Percentiles rank a stretch among this genome's conserved stretches.
phyloP scores from a whole-genome alignment of 2,329 filamentous ascomycete species.

The Sordariomycetes sp. region DNA sequence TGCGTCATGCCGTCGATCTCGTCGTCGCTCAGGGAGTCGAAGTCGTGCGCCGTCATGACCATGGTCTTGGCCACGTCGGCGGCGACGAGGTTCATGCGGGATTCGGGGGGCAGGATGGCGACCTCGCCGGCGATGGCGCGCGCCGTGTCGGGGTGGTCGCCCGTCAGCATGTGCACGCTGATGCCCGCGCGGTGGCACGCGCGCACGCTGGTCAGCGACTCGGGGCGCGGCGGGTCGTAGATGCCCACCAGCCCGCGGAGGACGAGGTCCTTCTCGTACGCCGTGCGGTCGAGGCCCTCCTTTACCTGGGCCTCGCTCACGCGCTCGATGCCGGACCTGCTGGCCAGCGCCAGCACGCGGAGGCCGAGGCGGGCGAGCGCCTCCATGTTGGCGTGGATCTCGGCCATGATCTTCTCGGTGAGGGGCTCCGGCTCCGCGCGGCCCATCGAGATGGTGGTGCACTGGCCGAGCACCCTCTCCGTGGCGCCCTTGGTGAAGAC shows the following conservation, averaged over 20 bases:
- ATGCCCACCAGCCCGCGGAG: constrained; percentile 60
- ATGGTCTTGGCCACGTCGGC: constrained; percentile 42
- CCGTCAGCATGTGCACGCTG: constrained; percentile 59
- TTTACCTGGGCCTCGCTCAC: constrained; percentile 24
- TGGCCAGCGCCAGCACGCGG: constrained; percentile 56
- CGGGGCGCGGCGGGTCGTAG: constrained; percentile 60
- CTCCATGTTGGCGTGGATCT: constrained; percentile 55
- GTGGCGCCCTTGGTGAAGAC: constrained; percentile 55
- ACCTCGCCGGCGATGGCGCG: constrained; percentile 51
- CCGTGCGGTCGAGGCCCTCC: constrained; percentile 33
- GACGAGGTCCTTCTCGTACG: constrained; percentile 47
- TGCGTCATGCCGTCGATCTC: constrained; percentile 52
- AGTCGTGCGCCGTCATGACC: constrained; percentile 53
- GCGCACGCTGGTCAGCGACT: constrained; percentile 49
- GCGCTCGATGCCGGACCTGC: constrained; percentile 23
- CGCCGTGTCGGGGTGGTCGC: constrained; percentile 54
- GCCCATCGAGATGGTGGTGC: constrained; percentile 31
- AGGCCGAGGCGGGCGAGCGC: constrained; percentile 51
- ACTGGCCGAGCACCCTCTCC: constrained; percentile 53
- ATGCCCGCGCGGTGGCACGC: constrained; percentile 53
- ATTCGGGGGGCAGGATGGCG: constrained; percentile 42
- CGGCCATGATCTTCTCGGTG: constrained; percentile 37
- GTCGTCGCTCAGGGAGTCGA: constrained; percentile 50
- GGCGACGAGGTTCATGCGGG: constrained; percentile 22
- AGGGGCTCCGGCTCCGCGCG: constrained; percentile 24